A percentile compares a stretch with the other conserved stretches of the same genome.
Evolutionary conservation across 1,139 yeast genomes (phyloP).

Genomic region (Hemisphaericaspora xylanilytica): DNA sequence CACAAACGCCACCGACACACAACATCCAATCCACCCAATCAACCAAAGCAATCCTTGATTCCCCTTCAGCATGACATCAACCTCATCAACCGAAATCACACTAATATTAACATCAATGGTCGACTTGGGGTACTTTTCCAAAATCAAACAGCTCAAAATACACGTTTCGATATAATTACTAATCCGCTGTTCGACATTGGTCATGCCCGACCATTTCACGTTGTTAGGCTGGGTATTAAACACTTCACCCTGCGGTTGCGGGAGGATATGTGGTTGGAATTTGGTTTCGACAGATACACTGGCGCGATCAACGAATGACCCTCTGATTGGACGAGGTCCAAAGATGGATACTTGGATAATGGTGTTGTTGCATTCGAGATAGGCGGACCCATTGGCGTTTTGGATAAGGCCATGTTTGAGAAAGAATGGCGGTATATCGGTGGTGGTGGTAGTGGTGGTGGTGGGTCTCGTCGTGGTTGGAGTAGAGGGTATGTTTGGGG

Average conservation of each 20-base stretch:
- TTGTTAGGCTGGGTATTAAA: conserved; percentile 21
- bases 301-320: conserved; percentile 70
- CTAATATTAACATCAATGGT: conserved; percentile 79
- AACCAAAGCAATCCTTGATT: conserved; percentile 38
- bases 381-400: conserved; percentile 83
- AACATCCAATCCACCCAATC: conserved; percentile 49
- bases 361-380: conserved; percentile 64
- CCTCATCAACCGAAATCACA: conserved; percentile 41
- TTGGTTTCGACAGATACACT: conserved; percentile 66
- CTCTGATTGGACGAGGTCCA: conserved; percentile 88
- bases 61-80: conserved; percentile 28
- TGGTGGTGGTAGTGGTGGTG: conserved; percentile 7
- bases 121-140: conserved; percentile 83
- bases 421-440: conserved; percentile 38
- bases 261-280: conserved; percentile 49
- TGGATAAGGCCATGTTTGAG: conserved; percentile 61
- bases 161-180: conserved; percentile 59
- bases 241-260: conserved; percentile 34
- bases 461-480: no score
- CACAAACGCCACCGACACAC: conserved; percentile 70
- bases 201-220: conserved; percentile 35
- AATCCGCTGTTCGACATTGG: conserved; percentile 50
- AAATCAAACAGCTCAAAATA: conserved; percentile 57
- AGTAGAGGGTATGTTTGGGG: conserved; percentile 31
- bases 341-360: conserved; percentile 70